Evolutionary conservation across 345 rosid species (phyloP).

Genomic region (Sisymbrium irio): DNA sequence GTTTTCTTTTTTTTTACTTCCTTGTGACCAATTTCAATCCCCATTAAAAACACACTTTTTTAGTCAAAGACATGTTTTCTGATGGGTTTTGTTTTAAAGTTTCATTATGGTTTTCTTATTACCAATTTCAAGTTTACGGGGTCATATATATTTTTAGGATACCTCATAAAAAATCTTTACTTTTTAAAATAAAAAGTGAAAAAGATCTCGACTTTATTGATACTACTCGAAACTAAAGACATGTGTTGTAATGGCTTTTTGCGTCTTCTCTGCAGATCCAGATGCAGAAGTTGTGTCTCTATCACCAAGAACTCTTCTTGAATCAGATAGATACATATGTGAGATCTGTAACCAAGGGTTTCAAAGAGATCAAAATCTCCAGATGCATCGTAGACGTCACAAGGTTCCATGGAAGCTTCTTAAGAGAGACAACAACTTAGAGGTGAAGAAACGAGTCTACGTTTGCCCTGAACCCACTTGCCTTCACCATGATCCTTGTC

Average conservation of each 20-base stretch:
- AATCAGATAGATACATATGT: conserved; percentile 76
- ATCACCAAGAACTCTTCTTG: conserved; percentile 67
- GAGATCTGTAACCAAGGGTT: conserved; percentile 95
- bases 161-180: not conserved
- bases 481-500: conserved; percentile 82
- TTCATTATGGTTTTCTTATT: not conserved
- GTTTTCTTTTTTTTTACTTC: not conserved
- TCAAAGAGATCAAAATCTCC: conserved; percentile 85
- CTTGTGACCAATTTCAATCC: not conserved
- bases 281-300: conserved; percentile 86
- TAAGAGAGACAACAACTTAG: conserved; percentile 62
- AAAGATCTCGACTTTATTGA: not conserved
- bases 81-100: not conserved
- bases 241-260: conserved; percentile 12
- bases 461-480: conserved; percentile 81
- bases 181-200: not conserved
- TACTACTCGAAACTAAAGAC: not conserved
- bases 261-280: conserved; percentile 50
- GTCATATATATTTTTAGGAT: too few species aligned
- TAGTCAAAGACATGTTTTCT: not conserved
- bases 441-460: conserved; percentile 70
- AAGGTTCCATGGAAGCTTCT: conserved; percentile 87
- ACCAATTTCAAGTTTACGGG: not conserved
- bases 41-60: not conserved
- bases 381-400: conserved; percentile 84